phyloP scores from a whole-genome alignment of 768 basidiomycete species.

The Collybia mongolica region DNA sequence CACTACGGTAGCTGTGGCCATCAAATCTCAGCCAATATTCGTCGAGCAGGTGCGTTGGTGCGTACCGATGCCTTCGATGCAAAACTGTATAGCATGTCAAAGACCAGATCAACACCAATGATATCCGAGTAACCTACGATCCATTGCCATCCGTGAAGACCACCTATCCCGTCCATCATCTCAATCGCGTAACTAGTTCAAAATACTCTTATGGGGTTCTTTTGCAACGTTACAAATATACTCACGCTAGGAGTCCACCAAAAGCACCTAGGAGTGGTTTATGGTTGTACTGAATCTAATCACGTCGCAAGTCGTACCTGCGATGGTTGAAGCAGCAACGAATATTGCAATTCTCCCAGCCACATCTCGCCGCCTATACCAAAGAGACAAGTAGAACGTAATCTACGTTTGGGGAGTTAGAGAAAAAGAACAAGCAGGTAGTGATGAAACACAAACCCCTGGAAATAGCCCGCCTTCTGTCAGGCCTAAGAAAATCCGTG shows the following conservation, averaged over 20 bases:
- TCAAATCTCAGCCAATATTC: neutral
- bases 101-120: neutral
- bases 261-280: constrained; percentile 30
- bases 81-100: constrained; percentile 28
- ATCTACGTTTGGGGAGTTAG: constrained; percentile 20
- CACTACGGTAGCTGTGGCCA: neutral
- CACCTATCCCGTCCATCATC: constrained; percentile 40
- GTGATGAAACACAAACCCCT: constrained; percentile 21
- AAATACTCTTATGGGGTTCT: constrained; percentile 8
- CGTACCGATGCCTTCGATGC: constrained; percentile 40
- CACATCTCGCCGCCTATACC: constrained; percentile 60
- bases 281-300: neutral
- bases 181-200: constrained; percentile 40
- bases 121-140: constrained; percentile 30
- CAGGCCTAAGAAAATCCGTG: constrained; percentile 36
- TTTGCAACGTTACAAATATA: neutral
- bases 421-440: neutral
- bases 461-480: constrained; percentile 39
- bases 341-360: constrained; percentile 60
- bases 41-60: too few relatives aligned
- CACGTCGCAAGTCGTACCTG: constrained; percentile 27
- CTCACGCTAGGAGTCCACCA: constrained; percentile 50
- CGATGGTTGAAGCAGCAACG: constrained; percentile 58
- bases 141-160: constrained; percentile 46
- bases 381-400: constrained; percentile 48